Evolutionary conservation across 352 stramenopile genomes (phyloP).

Genomic region (Lagenidium sp.): DNA sequence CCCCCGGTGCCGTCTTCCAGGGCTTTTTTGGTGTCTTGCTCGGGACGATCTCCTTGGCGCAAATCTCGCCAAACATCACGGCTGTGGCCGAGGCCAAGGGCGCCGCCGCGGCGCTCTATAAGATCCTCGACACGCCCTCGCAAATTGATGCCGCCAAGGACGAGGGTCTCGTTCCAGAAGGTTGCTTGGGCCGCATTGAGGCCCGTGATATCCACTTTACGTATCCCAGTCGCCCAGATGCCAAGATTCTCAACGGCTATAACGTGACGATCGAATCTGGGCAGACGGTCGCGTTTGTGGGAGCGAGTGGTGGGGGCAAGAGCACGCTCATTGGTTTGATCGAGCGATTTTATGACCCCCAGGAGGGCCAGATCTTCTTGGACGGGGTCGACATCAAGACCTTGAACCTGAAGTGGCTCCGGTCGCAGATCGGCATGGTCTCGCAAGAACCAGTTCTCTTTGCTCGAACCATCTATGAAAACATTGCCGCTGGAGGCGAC

Average conservation of each 20-base stretch:
- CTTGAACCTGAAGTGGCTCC: conserved; percentile 31
- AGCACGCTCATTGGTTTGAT: conserved; percentile 48
- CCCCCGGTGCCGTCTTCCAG: conserved; percentile 25
- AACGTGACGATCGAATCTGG: conserved; percentile 18
- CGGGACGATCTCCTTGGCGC: conserved; percentile 23
- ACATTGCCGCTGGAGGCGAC: conserved; percentile 49
- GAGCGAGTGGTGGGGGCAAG: conserved; percentile 21
- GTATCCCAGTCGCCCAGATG: conserved; percentile 49
- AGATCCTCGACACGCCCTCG: conserved; percentile 39
- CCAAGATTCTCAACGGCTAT: conserved; percentile 21
- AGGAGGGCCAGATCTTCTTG: conserved; percentile 46
- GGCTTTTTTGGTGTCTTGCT: conserved; percentile 36
- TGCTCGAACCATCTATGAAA: conserved; percentile 62
- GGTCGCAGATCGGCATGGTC: conserved; percentile 28
- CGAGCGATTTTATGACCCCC: conserved; percentile 80
- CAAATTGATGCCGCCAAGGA: conserved; percentile 30
- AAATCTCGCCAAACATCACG: conserved; percentile 33
- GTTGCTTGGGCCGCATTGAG: conserved; percentile 25
- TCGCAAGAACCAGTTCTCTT: conserved; percentile 72
- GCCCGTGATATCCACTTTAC: conserved; percentile 46
- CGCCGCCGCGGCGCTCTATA: conserved; percentile 26
- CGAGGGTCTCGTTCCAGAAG: conserved; percentile 14
- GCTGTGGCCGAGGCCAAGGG: conserved; percentile 29
- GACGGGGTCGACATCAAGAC: conserved; percentile 50
- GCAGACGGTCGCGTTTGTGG: conserved; percentile 23